A percentile compares a stretch with the other conserved stretches of the same genome.
Evolutionary conservation across 345 rosid species (phyloP).

Genomic region (Salix purpurea): DNA sequence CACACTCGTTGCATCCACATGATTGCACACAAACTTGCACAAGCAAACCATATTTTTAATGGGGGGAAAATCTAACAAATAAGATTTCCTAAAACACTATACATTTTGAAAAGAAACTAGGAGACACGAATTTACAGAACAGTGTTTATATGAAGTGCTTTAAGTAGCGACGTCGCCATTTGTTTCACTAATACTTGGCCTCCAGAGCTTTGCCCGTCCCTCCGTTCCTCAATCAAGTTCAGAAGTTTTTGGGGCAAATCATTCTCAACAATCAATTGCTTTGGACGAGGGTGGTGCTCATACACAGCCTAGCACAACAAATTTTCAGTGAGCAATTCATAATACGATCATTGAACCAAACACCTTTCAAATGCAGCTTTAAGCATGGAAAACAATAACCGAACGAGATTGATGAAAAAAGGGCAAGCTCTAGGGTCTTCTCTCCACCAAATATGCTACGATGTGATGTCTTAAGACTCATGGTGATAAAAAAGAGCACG

Average conservation of each 20-base stretch:
- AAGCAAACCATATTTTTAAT: neutral
- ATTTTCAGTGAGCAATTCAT: neutral
- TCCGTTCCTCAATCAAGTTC: constrained; percentile 89
- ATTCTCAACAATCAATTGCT: constrained; percentile 93
- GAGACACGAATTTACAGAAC: constrained; percentile 50
- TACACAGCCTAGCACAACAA: constrained; percentile 66
- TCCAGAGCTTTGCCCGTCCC: constrained; percentile 92
- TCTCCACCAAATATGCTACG: neutral
- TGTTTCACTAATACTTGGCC: constrained; percentile 97
- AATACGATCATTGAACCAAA: neutral
- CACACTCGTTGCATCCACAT: constrained; percentile 2
- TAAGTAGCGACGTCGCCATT: constrained; percentile 94
- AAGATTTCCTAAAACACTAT: constrained; percentile 16
- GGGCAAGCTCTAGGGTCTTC: neutral
- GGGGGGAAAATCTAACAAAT: neutral
- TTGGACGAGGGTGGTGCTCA: constrained; percentile 97
- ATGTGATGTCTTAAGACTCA: neutral
- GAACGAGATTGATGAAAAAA: neutral
- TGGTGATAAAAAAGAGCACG: neutral
- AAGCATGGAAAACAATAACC: neutral
- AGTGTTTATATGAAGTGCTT: constrained; percentile 90
- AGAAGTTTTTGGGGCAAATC: constrained; percentile 80
- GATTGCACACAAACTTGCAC: neutral
- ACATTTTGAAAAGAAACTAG: constrained; percentile 8
- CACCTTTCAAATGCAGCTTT: neutral